These are phyloP conservation scores for Daldinia sp. DNA, from an alignment of 2,329 filamentous ascomycete species.

Conservation along the genomic window DNA sequence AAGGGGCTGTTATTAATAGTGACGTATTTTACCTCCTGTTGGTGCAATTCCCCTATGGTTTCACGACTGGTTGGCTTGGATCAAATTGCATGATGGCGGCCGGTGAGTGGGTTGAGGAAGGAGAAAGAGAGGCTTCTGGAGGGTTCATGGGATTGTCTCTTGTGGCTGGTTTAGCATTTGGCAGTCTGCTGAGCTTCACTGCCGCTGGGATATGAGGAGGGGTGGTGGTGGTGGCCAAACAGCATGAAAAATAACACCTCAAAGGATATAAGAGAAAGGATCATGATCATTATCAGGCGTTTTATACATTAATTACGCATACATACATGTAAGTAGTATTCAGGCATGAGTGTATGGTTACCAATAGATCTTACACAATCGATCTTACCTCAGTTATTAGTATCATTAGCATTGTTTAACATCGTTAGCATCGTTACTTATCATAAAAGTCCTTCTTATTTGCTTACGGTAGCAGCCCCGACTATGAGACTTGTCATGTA, in stretches of 20 bases:
- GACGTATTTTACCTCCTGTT: conserved; percentile 89
- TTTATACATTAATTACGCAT: conserved; percentile 10
- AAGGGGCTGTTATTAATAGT: conserved; percentile 78
- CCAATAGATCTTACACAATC: conserved; percentile 29
- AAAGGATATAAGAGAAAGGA: conserved; percentile 17
- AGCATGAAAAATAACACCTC: conserved; percentile 26
- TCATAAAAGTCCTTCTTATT: conserved; percentile 25
- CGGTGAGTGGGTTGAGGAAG: conserved; percentile 81
- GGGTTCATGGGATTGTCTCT: conserved; percentile 94
- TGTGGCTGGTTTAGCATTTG: conserved; percentile 83
- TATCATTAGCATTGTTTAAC: background rate
- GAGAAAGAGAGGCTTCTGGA: conserved; percentile 88
- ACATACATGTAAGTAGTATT: background rate
- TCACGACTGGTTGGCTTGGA: conserved; percentile 88
- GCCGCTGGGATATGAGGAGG: conserved; percentile 63
- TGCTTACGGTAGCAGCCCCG: background rate
- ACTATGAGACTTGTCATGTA: background rate
- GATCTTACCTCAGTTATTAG: conserved; percentile 35
- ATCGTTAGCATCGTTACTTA: background rate
- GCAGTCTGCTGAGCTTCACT: conserved; percentile 91
- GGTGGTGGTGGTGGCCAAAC: conserved; percentile 12
- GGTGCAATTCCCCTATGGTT: conserved; percentile 85
- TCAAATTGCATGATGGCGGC: conserved; percentile 94
- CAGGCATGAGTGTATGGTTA: conserved; percentile 15
- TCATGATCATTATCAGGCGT: conserved; percentile 24